Conservation (phyloP, 257 asterid genomes). For the Nicotiana otophora region DNA sequence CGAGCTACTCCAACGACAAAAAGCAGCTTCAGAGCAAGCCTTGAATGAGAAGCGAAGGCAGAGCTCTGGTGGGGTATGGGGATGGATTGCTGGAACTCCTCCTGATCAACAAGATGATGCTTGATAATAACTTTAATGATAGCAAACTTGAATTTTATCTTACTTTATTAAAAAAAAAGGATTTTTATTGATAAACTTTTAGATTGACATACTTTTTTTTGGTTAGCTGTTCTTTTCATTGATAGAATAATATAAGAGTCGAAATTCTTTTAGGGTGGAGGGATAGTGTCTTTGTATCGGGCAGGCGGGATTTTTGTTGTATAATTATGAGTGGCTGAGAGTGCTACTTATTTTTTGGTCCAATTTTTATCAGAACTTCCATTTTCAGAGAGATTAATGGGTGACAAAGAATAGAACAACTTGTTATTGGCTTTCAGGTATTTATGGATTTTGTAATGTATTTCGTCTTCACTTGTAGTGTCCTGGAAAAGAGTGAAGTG, state of each 20-base stretch:
- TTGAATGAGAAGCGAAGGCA: slow-evolving; percentile 58
- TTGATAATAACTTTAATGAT: slow-evolving; percentile 14
- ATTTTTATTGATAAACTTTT: slow-evolving; percentile 7
- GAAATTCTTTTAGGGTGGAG: slow-evolving; percentile 18
- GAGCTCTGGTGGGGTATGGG: slow-evolving; percentile 89
- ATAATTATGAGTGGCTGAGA: slow-evolving; percentile 14
- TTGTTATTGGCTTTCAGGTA: neutral
- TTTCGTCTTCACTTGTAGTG: neutral
- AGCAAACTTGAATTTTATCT: slow-evolving; percentile 8
- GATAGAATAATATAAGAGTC: slow-evolving; percentile 29
- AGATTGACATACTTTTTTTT: neutral
- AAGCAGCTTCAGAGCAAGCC: slow-evolving; percentile 93
- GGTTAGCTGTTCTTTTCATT: slow-evolving; percentile 20
- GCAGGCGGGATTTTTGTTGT: slow-evolving; percentile 8
- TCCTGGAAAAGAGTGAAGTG: neutral
- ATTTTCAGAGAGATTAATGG: neutral
- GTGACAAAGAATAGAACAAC: neutral
- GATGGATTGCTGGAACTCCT: slow-evolving; percentile 94
- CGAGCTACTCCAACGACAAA: slow-evolving; percentile 88
- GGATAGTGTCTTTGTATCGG: slow-evolving; percentile 6
- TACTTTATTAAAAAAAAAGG: too few species aligned
- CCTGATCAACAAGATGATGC: slow-evolving; percentile 39
- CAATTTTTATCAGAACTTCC: neutral
- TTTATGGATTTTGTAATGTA: neutral
- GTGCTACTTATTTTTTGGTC: slow-evolving; percentile 6